Conservation (phyloP, 805 yeast genomes). For the Candida tallmaniae region DNA sequence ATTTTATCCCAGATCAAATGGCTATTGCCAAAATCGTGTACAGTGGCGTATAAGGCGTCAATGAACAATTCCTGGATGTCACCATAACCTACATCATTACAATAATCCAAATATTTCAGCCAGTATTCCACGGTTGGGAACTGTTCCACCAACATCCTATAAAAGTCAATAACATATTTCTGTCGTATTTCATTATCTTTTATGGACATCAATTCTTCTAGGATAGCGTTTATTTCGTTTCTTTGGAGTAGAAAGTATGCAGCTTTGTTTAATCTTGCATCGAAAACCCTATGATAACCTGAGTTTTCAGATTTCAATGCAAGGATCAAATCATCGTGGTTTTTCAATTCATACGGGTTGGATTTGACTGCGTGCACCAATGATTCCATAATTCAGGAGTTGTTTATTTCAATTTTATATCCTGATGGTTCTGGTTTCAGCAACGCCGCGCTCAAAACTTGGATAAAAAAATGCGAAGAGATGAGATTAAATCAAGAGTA, state of each 20-base stretch:
- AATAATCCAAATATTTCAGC: slow-evolving; percentile 16
- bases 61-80: slow-evolving; percentile 11
- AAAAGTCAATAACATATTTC: slow-evolving; percentile 12
- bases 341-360: slow-evolving; percentile 13
- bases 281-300: background rate
- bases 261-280: slow-evolving; percentile 5
- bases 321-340: slow-evolving; percentile 16
- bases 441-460: background rate
- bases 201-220: slow-evolving; percentile 15
- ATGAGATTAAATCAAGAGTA: background rate
- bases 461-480: slow-evolving; percentile 6
- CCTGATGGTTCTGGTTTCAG: too few species aligned
- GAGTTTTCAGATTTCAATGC: slow-evolving; percentile 6
- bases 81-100: slow-evolving; percentile 2
- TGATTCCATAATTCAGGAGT: too few species aligned
- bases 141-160: slow-evolving; percentile 13
- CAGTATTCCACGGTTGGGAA: slow-evolving; percentile 20
- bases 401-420: too few species aligned
- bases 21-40: slow-evolving; percentile 19
- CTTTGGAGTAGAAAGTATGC: slow-evolving; percentile 8
- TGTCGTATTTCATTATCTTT: slow-evolving; percentile 7
- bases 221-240: slow-evolving; percentile 15
- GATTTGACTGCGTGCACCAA: too few species aligned
- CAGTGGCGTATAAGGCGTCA: slow-evolving; percentile 18
- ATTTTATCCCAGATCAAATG: slow-evolving; percentile 10